Percentiles rank a stretch among this genome's conserved stretches.
Conservation (phyloP, 192 early-diverging fungal species). For the Linnemannia hyalina region DNA sequence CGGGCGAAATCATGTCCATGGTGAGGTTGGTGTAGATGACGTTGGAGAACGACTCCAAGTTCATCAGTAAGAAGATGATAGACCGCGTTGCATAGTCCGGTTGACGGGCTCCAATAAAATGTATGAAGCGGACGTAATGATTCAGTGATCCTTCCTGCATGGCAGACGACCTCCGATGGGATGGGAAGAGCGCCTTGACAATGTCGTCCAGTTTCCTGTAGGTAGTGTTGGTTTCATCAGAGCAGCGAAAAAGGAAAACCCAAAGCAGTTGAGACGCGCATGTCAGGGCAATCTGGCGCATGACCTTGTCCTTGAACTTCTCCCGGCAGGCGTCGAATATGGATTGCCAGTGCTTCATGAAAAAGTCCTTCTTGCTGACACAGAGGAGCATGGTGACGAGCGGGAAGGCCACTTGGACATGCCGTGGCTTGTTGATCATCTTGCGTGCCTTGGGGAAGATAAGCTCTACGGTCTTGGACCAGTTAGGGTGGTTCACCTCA, state of each 20-base stretch:
- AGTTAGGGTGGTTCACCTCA: slow-evolving; percentile 95
- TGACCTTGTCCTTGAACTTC: slow-evolving; percentile 80
- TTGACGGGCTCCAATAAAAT: slow-evolving; percentile 72
- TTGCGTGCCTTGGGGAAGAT: slow-evolving; percentile 91
- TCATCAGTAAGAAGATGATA: slow-evolving; percentile 75
- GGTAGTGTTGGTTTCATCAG: slow-evolving; percentile 69
- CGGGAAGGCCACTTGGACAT: slow-evolving; percentile 83
- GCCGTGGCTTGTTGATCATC: slow-evolving; percentile 90
- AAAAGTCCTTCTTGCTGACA: slow-evolving; percentile 91
- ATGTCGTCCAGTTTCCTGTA: slow-evolving; percentile 70
- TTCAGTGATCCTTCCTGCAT: slow-evolving; percentile 76
- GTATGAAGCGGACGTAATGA: slow-evolving; percentile 78
- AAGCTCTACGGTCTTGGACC: slow-evolving; percentile 92
- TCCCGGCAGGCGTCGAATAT: slow-evolving; percentile 78
- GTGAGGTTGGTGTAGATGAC: slow-evolving; percentile 54
- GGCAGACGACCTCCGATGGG: slow-evolving; percentile 64
- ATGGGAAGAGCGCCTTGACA: slow-evolving; percentile 75
- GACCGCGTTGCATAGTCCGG: slow-evolving; percentile 77
- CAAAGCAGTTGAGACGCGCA: slow-evolving; percentile 88
- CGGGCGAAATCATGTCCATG: slow-evolving; percentile 70
- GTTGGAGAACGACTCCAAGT: slow-evolving; percentile 64
- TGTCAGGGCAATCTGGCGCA: slow-evolving; percentile 80
- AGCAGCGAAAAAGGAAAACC: slow-evolving; percentile 94
- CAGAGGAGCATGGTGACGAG: slow-evolving; percentile 91
- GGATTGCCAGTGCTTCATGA: slow-evolving; percentile 81